A percentile compares a stretch with the other conserved stretches of the same genome.
These are phyloP conservation scores for Citrus hindsii DNA, from an alignment of 345 rosid genomes.

Conservation along the genomic window DNA sequence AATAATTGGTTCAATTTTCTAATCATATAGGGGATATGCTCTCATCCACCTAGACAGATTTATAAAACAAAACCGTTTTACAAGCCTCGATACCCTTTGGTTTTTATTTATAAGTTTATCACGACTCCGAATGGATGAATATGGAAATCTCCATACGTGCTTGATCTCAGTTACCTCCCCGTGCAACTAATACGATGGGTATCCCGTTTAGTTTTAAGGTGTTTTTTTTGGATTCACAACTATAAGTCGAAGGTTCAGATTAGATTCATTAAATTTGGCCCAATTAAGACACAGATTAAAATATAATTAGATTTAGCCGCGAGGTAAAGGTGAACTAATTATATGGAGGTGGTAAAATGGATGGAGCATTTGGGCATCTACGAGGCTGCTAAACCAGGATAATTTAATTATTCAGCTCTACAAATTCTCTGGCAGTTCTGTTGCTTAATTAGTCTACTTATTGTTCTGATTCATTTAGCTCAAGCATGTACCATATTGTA, in stretches of 20 bases:
- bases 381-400: too few relatives aligned
- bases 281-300: background rate
- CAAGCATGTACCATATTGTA: too few relatives aligned
- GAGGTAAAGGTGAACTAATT: background rate
- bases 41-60: background rate
- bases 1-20: background rate
- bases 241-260: too few relatives aligned
- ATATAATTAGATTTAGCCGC: background rate
- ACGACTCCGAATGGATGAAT: background rate
- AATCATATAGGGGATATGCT: background rate
- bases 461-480: too few relatives aligned
- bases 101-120: background rate
- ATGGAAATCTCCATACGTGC: background rate
- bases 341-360: background rate
- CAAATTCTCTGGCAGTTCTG: too few relatives aligned
- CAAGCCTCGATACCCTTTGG: background rate
- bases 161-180: too few relatives aligned
- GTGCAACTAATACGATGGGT: background rate
- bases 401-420: too few relatives aligned
- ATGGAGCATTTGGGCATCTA: background rate
- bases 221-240: too few relatives aligned
- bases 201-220: too few relatives aligned
- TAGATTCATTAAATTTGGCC: background rate
- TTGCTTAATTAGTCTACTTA: too few relatives aligned
- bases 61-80: background rate